Evolutionary conservation across 2,329 filamentous ascomycete genomes (phyloP).

Genomic region (Aspergillus fructus): DNA sequence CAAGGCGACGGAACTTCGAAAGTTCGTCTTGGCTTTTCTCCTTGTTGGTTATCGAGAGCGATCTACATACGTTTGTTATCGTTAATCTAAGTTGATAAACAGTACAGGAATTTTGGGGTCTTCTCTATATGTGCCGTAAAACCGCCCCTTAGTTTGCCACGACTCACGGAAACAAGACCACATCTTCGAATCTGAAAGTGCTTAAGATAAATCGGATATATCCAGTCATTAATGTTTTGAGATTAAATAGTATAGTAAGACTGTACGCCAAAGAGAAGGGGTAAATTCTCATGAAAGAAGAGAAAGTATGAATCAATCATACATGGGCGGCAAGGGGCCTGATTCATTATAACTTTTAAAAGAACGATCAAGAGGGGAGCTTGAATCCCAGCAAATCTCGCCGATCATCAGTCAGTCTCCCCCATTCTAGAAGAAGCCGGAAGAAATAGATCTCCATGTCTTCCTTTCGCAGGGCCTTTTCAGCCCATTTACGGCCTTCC

Average conservation of each 20-base stretch:
- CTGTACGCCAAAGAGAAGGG: not conserved
- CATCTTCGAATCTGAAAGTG: too few relatives aligned
- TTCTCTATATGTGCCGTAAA: too few relatives aligned
- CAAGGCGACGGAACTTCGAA: too few relatives aligned
- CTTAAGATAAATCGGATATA: not conserved
- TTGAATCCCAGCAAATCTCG: slow-evolving; percentile 50
- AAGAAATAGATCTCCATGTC: slow-evolving; percentile 84
- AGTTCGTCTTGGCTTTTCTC: too few relatives aligned
- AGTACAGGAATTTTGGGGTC: too few relatives aligned
- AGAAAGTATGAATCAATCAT: not conserved
- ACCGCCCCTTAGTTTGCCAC: too few relatives aligned
- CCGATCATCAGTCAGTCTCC: slow-evolving; percentile 63
- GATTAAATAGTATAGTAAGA: not conserved
- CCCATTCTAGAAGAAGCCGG: slow-evolving; percentile 75
- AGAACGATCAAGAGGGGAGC: slow-evolving; percentile 10
- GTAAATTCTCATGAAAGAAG: not conserved
- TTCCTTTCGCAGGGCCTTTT: slow-evolving; percentile 62
- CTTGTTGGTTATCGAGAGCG: too few relatives aligned
- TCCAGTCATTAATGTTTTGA: not conserved
- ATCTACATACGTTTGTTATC: too few relatives aligned
- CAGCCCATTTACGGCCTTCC: slow-evolving; percentile 65
- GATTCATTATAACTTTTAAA: not conserved
- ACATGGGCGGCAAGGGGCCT: not conserved
- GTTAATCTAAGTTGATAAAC: too few relatives aligned
- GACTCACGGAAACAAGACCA: too few relatives aligned